These are phyloP conservation scores for Spergularia azorica DNA, from an alignment of 179 eudicot genomes.

Conservation along the genomic window DNA sequence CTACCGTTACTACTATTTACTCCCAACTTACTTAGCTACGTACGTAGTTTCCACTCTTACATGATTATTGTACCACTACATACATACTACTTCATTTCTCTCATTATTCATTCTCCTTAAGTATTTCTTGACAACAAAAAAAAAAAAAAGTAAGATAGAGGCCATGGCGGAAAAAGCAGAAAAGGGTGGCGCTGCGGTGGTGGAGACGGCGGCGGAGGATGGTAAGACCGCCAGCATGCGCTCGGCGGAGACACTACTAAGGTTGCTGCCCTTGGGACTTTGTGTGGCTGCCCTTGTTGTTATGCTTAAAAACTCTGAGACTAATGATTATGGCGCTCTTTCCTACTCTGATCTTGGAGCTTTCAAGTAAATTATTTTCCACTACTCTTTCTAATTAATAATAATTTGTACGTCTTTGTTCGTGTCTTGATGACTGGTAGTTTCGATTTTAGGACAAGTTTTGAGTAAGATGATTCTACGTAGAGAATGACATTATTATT, in stretches of 20 bases:
- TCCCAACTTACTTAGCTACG: background rate
- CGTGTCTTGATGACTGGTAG: background rate
- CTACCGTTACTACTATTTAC: background rate
- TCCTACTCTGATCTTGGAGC: constrained; percentile 83
- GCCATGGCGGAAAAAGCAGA: background rate
- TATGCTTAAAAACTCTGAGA: constrained; percentile 77
- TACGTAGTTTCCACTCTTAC: no score
- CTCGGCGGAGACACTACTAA: constrained; percentile 70
- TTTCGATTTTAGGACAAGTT: background rate
- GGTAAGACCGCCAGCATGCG: constrained; percentile 47
- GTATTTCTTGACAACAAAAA: background rate
- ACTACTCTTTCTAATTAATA: no score
- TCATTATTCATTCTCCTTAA: background rate
- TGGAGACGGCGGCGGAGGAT: constrained; percentile 15
- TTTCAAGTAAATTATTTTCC: constrained; percentile 52
- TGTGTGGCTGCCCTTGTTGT: constrained; percentile 69
- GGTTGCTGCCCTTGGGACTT: constrained; percentile 70
- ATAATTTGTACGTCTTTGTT: background rate
- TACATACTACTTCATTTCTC: background rate
- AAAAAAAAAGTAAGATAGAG: background rate
- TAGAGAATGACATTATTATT: no score
- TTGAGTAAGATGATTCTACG: no score
- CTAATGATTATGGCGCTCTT: constrained; percentile 69
- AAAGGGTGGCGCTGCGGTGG: constrained; percentile 14
- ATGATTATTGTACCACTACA: background rate